Conservation (phyloP, 768 basidiomycete genomes). For the Pleurotus tuber-regium region DNA sequence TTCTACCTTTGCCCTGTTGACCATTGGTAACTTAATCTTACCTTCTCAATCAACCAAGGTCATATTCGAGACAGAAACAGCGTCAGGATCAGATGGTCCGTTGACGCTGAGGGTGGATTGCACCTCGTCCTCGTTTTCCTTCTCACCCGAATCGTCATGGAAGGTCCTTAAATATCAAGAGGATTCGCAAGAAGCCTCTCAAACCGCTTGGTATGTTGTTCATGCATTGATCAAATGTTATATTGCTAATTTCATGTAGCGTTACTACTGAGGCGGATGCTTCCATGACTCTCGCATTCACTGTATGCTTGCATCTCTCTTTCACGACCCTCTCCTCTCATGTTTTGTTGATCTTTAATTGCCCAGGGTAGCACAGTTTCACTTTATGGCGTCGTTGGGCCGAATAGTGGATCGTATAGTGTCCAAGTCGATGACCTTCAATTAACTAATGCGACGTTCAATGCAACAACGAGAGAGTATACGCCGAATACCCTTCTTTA, state of each 20-base stretch:
- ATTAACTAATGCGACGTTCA: constrained; percentile 16
- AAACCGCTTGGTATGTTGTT: background rate
- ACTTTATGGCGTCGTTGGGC: constrained; percentile 38
- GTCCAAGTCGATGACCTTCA: constrained; percentile 26
- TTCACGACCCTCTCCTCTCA: background rate
- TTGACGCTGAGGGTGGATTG: background rate
- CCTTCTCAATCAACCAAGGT: constrained; percentile 22
- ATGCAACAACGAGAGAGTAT: constrained; percentile 18
- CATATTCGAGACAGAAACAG: constrained; percentile 28
- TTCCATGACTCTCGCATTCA: constrained; percentile 22
- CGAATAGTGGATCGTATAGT: constrained; percentile 26
- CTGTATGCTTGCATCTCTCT: constrained; percentile 16
- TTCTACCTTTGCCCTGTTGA: background rate
- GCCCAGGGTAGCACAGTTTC: constrained; percentile 28
- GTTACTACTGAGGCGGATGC: constrained; percentile 17
- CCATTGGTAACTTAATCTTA: constrained; percentile 2
- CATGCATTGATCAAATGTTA: background rate
- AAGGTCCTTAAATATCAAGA: constrained; percentile 1
- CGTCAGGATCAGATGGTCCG: constrained; percentile 11
- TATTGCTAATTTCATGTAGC: background rate
- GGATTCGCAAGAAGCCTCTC: constrained; percentile 2
- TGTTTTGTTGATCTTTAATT: background rate
- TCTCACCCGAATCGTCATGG: constrained; percentile 1
- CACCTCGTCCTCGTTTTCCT: background rate
- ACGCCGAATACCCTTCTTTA: constrained; percentile 28